Evolutionary conservation across 805 yeast species (phyloP).

Genomic region (Wickerhamiella dianesei): DNA sequence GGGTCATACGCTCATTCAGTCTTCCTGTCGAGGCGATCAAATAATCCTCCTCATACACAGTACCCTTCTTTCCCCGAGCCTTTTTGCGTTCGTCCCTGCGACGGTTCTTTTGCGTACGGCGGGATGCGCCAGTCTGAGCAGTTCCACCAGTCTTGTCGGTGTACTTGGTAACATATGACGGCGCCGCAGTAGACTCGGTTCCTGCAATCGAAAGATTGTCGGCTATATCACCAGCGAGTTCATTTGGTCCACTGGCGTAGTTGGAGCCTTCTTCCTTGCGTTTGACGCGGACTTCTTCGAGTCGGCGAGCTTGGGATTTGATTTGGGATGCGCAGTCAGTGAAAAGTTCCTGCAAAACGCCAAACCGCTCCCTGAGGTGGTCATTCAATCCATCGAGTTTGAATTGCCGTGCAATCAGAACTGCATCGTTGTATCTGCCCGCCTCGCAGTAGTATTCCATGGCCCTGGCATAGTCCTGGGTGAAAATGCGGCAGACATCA

Average conservation of each 20-base stretch:
- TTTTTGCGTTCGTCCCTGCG: slow-evolving; percentile 91
- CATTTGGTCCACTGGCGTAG: slow-evolving; percentile 56
- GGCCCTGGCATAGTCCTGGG: slow-evolving; percentile 49
- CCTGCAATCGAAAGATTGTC: slow-evolving; percentile 94
- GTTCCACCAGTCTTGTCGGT: slow-evolving; percentile 95
- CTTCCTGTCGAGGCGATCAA: slow-evolving; percentile 79
- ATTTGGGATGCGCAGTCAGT: slow-evolving; percentile 90
- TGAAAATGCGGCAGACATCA: slow-evolving; percentile 48
- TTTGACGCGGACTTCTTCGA: slow-evolving; percentile 73
- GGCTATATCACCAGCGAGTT: slow-evolving; percentile 39
- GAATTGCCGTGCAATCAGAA: slow-evolving; percentile 38
- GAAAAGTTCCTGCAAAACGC: slow-evolving; percentile 67
- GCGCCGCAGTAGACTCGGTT: slow-evolving; percentile 82
- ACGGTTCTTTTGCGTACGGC: slow-evolving; percentile 81
- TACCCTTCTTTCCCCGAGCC: slow-evolving; percentile 96
- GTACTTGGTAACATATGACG: slow-evolving; percentile 86
- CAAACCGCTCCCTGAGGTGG: slow-evolving; percentile 76
- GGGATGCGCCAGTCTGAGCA: slow-evolving; percentile 89
- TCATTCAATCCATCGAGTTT: slow-evolving; percentile 32
- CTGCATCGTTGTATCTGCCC: slow-evolving; percentile 62
- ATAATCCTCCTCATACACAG: slow-evolving; percentile 94
- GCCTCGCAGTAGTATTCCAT: slow-evolving; percentile 59
- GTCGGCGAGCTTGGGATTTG: slow-evolving; percentile 65
- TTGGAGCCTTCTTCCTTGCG: slow-evolving; percentile 75
- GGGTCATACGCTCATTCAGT: slow-evolving; percentile 64